Evolutionary conservation across 192 early-diverging fungal genomes (phyloP).

Genomic region (Coemansia sp.): DNA sequence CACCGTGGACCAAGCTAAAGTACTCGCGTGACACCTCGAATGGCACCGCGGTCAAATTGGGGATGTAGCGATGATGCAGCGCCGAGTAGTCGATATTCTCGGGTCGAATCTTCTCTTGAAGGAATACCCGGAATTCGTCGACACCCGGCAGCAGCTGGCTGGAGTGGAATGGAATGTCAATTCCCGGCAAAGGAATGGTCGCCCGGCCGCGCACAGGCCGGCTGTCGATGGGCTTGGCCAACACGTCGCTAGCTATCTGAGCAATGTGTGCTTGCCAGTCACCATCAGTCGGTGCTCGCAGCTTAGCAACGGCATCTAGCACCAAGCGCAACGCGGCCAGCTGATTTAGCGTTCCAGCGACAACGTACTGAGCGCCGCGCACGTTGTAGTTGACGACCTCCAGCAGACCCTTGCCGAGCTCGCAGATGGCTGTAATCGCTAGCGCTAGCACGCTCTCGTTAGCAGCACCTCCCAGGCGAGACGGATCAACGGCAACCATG

Average conservation of each 20-base stretch:
- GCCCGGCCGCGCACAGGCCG: conserved; percentile 78
- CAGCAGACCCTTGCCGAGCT: conserved; percentile 69
- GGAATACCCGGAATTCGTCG: conserved; percentile 79
- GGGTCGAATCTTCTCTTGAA: conserved; percentile 77
- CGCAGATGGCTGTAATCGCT: conserved; percentile 76
- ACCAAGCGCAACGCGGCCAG: conserved; percentile 77
- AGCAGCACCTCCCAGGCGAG: conserved; percentile 75
- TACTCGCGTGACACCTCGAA: conserved; percentile 81
- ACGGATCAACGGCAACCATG: conserved; percentile 93
- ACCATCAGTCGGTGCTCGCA: conserved; percentile 66
- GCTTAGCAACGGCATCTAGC: conserved; percentile 79
- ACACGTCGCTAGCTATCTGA: conserved; percentile 66
- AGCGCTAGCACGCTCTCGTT: conserved; percentile 70
- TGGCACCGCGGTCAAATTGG: conserved; percentile 91
- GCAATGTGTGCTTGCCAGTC: conserved; percentile 80
- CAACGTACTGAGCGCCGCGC: conserved; percentile 92
- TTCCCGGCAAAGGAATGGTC: conserved; percentile 88
- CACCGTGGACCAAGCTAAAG: conserved; percentile 68
- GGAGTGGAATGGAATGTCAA: conserved; percentile 94
- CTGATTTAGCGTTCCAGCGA: conserved; percentile 77
- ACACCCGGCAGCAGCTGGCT: conserved; percentile 84
- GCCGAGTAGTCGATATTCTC: conserved; percentile 67
- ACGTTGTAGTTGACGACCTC: conserved; percentile 98
- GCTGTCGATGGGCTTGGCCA: conserved; percentile 63
- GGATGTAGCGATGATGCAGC: conserved; percentile 83